Base-by-base conservation (phyloP, 2,329 filamentous ascomycete species). In the Hypoxylon sp. region DNA sequence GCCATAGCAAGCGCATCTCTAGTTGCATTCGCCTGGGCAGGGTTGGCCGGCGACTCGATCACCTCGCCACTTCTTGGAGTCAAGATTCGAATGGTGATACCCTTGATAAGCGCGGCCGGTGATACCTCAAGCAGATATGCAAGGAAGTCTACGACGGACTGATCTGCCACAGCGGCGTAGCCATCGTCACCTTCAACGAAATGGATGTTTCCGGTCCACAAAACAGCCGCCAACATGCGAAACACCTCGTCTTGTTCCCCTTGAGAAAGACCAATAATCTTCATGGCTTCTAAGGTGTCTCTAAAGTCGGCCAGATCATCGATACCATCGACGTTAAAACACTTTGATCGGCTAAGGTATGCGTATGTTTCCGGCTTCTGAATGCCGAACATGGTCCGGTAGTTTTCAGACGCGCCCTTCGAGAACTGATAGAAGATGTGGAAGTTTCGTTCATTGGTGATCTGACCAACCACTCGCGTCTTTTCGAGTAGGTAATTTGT, bases 361-460 rank as follows among this genome's bases (percentile, higher is more conserved):
- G 93, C 83, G 80, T 99, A 99, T 35, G 94, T 93, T 76, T 97
- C 92, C 24, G 96, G 96, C 74, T 92, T 91, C 79, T 98, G 95
- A 19, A 99, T 85, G 55, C 96, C 96, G 78, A 93, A 98, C n/a
- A 85, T 90, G 76, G 96, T 90, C 79, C 94, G 87, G 81, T 98
- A 97, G 66, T 91, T 89, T 73, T 91, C 87, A n/a, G 94, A 92
- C 9, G 95, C 95, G 3, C 93, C 94, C 82, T 98, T 99, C 51
- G 96, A 93, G 81, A 98, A 98, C 81, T 99, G 96, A 82, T 99
- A 99, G 81, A 99, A 99, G 76, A 99, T 98, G 82, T 99, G 96
- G 81, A 99, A 99, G 82, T 97, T 98, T 74, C 96, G 90, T 86
- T 99, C 96, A 80, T 98, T 97, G 65, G 84, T 86, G 74, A 98